phyloP scores from a whole-genome alignment of 169 alveolate genomes.

The Plasmodium knowlesi region DNA sequence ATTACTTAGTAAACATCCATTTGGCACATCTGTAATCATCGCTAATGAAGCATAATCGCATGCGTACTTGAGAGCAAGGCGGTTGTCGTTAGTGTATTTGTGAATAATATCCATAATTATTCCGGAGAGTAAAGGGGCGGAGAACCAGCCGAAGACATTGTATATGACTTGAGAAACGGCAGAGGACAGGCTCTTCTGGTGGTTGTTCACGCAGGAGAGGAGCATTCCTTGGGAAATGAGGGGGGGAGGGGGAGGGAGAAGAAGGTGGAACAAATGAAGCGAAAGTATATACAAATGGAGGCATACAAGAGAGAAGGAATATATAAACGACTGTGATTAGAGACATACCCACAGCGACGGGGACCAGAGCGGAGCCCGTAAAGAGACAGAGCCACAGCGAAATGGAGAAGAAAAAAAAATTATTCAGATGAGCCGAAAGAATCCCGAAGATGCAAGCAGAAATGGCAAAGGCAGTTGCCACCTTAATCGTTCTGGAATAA shows the following conservation, averaged over 20 bases:
- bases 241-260: background rate
- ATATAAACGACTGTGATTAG: background rate
- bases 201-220: slow-evolving; percentile 79
- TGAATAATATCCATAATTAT: slow-evolving; percentile 81
- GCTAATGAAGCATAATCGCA: background rate
- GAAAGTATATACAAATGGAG: background rate
- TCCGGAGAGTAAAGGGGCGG: slow-evolving; percentile 84
- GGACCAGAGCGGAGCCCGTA: slow-evolving; percentile 87
- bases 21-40: background rate
- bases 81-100: slow-evolving; percentile 73
- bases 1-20: background rate
- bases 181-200: slow-evolving; percentile 81
- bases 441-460: slow-evolving; percentile 79
- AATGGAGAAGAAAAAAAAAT: slow-evolving; percentile 77
- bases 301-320: too few species aligned
- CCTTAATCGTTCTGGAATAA: slow-evolving; percentile 81
- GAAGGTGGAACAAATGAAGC: background rate
- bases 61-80: slow-evolving; percentile 66
- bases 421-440: slow-evolving; percentile 77
- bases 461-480: slow-evolving; percentile 85
- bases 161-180: slow-evolving; percentile 82
- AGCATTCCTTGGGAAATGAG: slow-evolving; percentile 46
- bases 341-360: slow-evolving; percentile 84
- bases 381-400: slow-evolving; percentile 85
- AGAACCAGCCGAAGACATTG: slow-evolving; percentile 82